Evolutionary conservation across 768 basidiomycete species (phyloP), one percentile per base, ranked within the genome.

Genomic region (Lactarius psammicola): DNA sequence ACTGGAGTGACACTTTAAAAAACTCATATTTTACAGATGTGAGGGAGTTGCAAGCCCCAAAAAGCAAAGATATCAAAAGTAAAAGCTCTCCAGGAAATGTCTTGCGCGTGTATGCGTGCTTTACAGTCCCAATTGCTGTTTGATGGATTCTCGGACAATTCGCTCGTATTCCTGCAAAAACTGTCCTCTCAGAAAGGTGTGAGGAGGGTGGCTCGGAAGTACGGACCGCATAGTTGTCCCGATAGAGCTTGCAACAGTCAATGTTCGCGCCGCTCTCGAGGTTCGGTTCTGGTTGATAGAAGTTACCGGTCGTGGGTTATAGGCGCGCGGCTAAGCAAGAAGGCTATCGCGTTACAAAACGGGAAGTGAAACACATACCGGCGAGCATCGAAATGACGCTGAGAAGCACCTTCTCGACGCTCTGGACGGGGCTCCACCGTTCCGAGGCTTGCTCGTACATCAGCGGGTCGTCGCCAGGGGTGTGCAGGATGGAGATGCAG

Each of bases 391-490:
- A 95, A 71, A 99, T 87, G 28, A 99, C 96, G 71, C 94, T 95
- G 11, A 98, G 81, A 61, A 98, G 84, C 69, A 97, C 96, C 78
- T 97, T 98, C 79, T 98, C 92, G 18, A 99, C 92, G 72, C 92
- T 94, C 78, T 98, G 96, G 0, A 98, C 96, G n/a, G 97, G 97
- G 64, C 91, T 94, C 97, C 97, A 99, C 44, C 97, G 85, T 73
- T 99, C 97, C 23, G 91, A 94, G 0, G 95, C 94, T 70, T 90
- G 86, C 75, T 99, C 96, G 75, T 98, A 98, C 82, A 92, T 90
- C 65, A 88, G 90, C 20, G 92, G 92, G 70, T 94, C 91, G 73
- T 94, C 92, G 10, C 92, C 92, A 0, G 95, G 97, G 0, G 94
- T 89, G 74, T 99, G 97, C 28, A 99, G 79, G 73, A 99, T 99